A percentile compares a stretch with the other conserved stretches of the same genome.
Evolutionary conservation across 2,329 filamentous ascomycete species (phyloP).

Genomic region (Diaporthe capsici): DNA sequence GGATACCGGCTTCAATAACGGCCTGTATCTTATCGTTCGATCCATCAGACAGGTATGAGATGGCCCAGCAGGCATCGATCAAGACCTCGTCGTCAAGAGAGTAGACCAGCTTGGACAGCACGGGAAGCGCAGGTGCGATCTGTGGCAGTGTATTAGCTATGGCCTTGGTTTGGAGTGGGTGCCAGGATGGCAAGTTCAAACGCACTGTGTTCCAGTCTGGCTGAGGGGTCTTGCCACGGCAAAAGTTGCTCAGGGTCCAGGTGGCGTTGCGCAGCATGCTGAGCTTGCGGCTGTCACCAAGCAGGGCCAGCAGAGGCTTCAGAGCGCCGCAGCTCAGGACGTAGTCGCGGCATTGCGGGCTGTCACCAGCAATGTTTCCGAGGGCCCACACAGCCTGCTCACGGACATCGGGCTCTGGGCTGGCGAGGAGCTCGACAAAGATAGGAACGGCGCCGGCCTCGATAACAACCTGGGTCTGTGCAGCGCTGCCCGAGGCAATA

Average conservation of each 20-base stretch:
- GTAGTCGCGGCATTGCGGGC: conserved; percentile 96
- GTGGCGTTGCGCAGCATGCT: conserved; percentile 99
- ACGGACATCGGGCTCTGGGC: conserved; percentile 96
- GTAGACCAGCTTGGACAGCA: conserved; percentile 97
- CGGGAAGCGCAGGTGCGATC: conserved; percentile 95
- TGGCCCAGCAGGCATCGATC: conserved; percentile 99
- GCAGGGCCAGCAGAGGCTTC: conserved; percentile 87
- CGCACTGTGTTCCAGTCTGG: conserved; percentile 96
- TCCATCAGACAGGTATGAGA: conserved; percentile 97
- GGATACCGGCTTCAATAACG: conserved; percentile 98
- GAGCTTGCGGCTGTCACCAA: conserved; percentile 97
- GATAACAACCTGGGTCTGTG: conserved; percentile 98
- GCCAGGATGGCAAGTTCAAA: conserved; percentile 44
- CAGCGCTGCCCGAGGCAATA: conserved; percentile 96
- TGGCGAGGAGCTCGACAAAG: conserved; percentile 95
- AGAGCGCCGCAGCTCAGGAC: conserved; percentile 93
- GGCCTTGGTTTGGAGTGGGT: neutral
- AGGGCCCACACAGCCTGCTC: conserved; percentile 99
- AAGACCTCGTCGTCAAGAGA: conserved; percentile 98
- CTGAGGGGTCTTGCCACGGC: conserved; percentile 98
- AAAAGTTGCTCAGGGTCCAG: conserved; percentile 99
- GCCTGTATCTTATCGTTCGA: conserved; percentile 99
- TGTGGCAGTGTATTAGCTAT: conserved; percentile 54
- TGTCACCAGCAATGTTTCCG: conserved; percentile 98
- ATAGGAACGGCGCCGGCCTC: conserved; percentile 98